Conservation (phyloP, 2,329 filamentous ascomycete species). For the Myriosclerotinia duriaeana region DNA sequence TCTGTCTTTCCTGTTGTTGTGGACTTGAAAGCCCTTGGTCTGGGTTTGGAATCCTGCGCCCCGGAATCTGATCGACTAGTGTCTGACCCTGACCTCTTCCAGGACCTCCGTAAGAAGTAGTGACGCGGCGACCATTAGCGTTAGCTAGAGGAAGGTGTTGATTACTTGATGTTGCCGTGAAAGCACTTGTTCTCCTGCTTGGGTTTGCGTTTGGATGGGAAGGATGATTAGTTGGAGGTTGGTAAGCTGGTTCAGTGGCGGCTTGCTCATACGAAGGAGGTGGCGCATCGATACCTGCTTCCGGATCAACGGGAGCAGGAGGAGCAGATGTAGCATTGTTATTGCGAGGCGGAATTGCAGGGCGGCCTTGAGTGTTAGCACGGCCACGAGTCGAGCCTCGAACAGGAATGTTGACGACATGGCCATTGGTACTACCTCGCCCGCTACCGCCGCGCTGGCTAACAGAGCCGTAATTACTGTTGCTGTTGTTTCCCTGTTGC, state of each 20-base stretch:
- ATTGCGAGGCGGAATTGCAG: conserved; percentile 26
- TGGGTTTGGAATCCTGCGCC: conserved; percentile 32
- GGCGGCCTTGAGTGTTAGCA: conserved; percentile 22
- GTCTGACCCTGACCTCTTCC: conserved; percentile 27
- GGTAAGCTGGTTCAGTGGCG: conserved; percentile 55
- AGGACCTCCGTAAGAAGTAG: conserved; percentile 6
- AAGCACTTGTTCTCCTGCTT: conserved; percentile 31
- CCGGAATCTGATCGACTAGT: conserved; percentile 31
- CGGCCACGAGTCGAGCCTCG: conserved; percentile 17
- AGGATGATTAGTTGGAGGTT: conserved; percentile 49
- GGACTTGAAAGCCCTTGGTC: conserved; percentile 20
- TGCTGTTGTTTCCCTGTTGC: conserved; percentile 53
- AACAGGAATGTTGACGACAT: conserved; percentile 3
- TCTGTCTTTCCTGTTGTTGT: conserved; percentile 27
- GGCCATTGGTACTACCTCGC: neutral
- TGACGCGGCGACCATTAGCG: neutral
- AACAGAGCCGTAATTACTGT: conserved; percentile 34
- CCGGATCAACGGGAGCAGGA: conserved; percentile 36
- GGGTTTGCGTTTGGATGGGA: conserved; percentile 40
- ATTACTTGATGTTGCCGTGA: conserved; percentile 21
- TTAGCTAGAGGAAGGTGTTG: conserved; percentile 14
- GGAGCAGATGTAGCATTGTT: conserved; percentile 2
- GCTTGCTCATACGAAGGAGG: conserved; percentile 68
- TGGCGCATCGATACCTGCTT: conserved; percentile 52
- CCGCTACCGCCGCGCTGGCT: conserved; percentile 35